These are phyloP conservation scores for Didymella lethalis DNA, from an alignment of 2,329 filamentous ascomycete species.

Conservation along the genomic window DNA sequence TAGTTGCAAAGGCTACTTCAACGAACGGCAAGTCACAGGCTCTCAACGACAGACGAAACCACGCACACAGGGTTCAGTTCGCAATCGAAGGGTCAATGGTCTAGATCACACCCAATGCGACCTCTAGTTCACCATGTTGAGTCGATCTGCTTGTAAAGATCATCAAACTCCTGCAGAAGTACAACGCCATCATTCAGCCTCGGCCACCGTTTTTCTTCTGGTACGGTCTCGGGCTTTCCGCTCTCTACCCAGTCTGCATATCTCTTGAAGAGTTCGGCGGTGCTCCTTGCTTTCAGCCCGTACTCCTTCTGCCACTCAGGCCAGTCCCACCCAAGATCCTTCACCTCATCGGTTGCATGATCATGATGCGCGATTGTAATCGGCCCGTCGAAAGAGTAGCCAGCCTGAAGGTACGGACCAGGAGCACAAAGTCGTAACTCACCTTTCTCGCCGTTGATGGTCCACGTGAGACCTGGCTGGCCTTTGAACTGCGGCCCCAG, in stretches of 20 bases:
- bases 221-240: neutral
- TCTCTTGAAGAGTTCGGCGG: neutral
- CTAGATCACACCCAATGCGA: neutral
- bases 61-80: neutral
- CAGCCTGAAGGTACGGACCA: neutral
- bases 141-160: conserved; percentile 27
- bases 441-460: neutral
- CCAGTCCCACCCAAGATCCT: neutral
- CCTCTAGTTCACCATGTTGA: neutral
- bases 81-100: neutral
- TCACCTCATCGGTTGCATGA: neutral
- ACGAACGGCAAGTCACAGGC: conserved; percentile 5
- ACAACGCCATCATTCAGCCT: conserved; percentile 3
- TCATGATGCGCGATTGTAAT: neutral
- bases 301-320: neutral
- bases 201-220: neutral
- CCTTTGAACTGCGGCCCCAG: neutral
- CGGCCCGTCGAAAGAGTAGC: neutral
- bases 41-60: conserved; percentile 2
- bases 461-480: neutral
- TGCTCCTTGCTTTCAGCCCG: neutral
- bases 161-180: conserved; percentile 56
- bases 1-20: conserved; percentile 5
- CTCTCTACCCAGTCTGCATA: neutral
- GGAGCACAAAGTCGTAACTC: neutral